Conservation (phyloP, 176 grass and related monocot species). For the Eragrostis nindensis region DNA sequence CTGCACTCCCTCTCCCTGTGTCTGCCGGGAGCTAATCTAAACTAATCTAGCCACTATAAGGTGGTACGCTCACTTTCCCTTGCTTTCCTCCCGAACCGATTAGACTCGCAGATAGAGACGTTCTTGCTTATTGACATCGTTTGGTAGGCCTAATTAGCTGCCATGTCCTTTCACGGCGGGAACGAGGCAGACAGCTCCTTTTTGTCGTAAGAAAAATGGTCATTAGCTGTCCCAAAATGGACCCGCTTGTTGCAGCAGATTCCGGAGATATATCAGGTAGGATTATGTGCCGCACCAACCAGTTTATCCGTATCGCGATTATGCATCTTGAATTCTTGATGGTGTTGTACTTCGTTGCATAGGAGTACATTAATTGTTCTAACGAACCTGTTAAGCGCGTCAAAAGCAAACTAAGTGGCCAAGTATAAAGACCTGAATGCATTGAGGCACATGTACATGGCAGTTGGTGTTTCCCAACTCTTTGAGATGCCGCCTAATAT, state of each 20-base stretch:
- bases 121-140: slow-evolving; percentile 1
- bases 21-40: neutral
- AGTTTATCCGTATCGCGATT: neutral
- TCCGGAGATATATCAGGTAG: neutral
- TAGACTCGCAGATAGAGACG: slow-evolving; percentile 3
- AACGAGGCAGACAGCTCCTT: neutral
- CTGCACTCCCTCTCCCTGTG: neutral
- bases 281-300: neutral
- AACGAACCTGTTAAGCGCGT: slow-evolving; percentile 6
- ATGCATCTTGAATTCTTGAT: neutral
- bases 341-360: neutral
- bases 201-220: neutral
- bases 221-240: slow-evolving; percentile 15
- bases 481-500: slow-evolving; percentile 29
- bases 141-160: slow-evolving; percentile 55
- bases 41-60: neutral
- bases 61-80: slow-evolving; percentile 24
- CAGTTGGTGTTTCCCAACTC: too few relatives aligned
- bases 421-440: neutral
- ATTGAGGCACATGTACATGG: neutral
- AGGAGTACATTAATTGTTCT: neutral
- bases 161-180: slow-evolving; percentile 25
- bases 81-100: neutral
- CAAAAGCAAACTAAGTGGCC: neutral
- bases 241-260: neutral